A percentile compares a stretch with the other conserved stretches of the same genome.
phyloP scores from a whole-genome alignment of 1,139 yeast genomes.

The Insectozyma bohioensis region DNA sequence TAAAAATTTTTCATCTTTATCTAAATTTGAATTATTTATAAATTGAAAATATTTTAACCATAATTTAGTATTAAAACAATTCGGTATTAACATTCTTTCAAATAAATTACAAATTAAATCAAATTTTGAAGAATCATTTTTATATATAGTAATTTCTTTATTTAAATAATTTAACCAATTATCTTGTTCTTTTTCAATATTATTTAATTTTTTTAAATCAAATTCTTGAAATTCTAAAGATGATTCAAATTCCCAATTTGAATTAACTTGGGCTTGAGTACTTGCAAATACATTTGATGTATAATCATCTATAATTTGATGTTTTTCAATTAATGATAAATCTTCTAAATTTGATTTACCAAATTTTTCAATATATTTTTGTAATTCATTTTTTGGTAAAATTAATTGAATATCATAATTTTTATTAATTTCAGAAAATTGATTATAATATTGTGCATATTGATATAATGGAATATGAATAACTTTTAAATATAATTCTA shows the following conservation, averaged over 20 bases:
- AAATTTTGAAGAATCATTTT: conserved; percentile 6
- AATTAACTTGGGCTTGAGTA: conserved; percentile 53
- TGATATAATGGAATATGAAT: conserved; percentile 63
- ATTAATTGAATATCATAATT: conserved; percentile 33
- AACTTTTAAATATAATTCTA: conserved; percentile 41
- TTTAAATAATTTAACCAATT: conserved; percentile 57
- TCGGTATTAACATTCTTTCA: conserved; percentile 62
- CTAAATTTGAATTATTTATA: conserved; percentile 18
- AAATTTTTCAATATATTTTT: conserved; percentile 22
- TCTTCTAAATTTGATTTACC: conserved; percentile 22
- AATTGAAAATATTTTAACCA: conserved; percentile 62
- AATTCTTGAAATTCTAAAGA: conserved; percentile 46
- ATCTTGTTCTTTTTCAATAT: conserved; percentile 31
- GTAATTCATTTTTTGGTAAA: conserved; percentile 22
- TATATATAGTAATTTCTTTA: conserved; percentile 31
- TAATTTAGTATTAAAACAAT: conserved; percentile 47
- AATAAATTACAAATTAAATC: conserved; percentile 36
- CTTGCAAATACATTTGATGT: conserved; percentile 39
- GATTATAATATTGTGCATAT: conserved; percentile 62
- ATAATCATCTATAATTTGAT: conserved; percentile 42
- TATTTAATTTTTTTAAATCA: conserved; percentile 24
- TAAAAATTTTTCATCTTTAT: conserved; percentile 20
- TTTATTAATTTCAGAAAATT: conserved; percentile 44
- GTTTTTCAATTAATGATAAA: conserved; percentile 29
- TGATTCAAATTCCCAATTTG: conserved; percentile 64